A percentile compares a stretch with the other conserved stretches of the same genome.
These are phyloP conservation scores for Venturia asperata DNA, from an alignment of 2,329 filamentous ascomycete species.

Conservation along the genomic window DNA sequence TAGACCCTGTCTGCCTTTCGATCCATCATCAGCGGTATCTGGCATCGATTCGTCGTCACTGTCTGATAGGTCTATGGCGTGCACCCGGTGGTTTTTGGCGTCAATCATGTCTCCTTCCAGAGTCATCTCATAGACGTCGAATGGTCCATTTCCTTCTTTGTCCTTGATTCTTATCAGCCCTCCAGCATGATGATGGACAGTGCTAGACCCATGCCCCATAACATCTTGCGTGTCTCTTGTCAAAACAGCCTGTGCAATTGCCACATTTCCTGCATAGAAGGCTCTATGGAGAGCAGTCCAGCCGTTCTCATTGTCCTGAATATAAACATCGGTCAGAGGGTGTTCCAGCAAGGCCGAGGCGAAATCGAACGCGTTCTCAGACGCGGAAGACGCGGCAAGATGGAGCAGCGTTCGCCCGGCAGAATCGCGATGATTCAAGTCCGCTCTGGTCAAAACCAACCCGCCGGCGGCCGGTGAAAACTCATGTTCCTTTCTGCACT, in stretches of 20 bases:
- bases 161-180: conserved; percentile 93
- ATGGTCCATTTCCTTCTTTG: conserved; percentile 86
- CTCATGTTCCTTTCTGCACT: conserved; percentile 28
- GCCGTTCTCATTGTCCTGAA: conserved; percentile 82
- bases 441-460: conserved; percentile 48
- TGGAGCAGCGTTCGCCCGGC: conserved; percentile 77
- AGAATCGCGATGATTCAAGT: conserved; percentile 79
- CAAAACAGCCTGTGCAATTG: conserved; percentile 75
- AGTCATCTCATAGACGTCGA: conserved; percentile 84
- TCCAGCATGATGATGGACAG: conserved; percentile 55
- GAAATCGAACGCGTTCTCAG: conserved; percentile 63
- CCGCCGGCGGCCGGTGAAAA: conserved; percentile 2
- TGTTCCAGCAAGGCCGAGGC: conserved; percentile 74
- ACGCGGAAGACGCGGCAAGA: conserved; percentile 70
- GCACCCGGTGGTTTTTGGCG: neutral
- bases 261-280: conserved; percentile 81
- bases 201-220: conserved; percentile 53
- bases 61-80: conserved; percentile 21
- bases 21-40: conserved; percentile 2
- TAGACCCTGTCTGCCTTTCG: conserved; percentile 23
- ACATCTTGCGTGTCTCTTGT: conserved; percentile 66
- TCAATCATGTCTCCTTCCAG: conserved; percentile 13
- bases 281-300: conserved; percentile 94
- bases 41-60: conserved; percentile 20
- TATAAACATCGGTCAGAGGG: conserved; percentile 75